Evolutionary conservation across 1,139 yeast genomes (phyloP).

Genomic region (Kurtzmaniella quercitrusa): DNA sequence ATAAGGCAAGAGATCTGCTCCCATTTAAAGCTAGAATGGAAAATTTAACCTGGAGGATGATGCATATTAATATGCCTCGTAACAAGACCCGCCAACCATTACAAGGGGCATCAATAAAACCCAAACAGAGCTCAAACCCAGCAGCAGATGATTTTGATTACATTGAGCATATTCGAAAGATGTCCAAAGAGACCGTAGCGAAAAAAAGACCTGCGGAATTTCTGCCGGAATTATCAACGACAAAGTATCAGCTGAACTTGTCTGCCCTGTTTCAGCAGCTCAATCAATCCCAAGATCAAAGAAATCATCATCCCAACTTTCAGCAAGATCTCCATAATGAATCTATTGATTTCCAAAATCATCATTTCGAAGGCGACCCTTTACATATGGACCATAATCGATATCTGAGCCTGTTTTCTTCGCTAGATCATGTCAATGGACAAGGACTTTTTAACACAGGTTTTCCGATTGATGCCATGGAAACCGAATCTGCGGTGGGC

Average conservation of each 20-base stretch:
- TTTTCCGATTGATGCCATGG: neutral
- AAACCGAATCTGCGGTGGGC: slow-evolving; percentile 1
- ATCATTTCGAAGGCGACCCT: neutral
- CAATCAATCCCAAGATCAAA: neutral
- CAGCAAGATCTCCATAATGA: neutral
- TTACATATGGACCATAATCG: neutral
- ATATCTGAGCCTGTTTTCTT: slow-evolving; percentile 1
- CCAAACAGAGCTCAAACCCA: slow-evolving; percentile 23
- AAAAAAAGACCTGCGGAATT: slow-evolving; percentile 34
- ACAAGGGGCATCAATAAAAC: slow-evolving; percentile 6
- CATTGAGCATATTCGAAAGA: slow-evolving; percentile 60
- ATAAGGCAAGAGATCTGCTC: slow-evolving; percentile 70
- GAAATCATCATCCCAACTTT: neutral
- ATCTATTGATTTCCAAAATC: neutral
- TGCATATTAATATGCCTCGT: slow-evolving; percentile 47
- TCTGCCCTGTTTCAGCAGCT: slow-evolving; percentile 1
- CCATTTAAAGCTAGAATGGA: slow-evolving; percentile 77
- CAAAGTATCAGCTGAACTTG: neutral
- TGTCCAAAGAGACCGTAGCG: slow-evolving; percentile 37
- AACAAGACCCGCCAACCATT: neutral
- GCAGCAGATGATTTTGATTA: slow-evolving; percentile 59
- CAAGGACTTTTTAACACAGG: neutral
- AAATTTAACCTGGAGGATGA: slow-evolving; percentile 82
- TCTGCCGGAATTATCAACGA: slow-evolving; percentile 21
- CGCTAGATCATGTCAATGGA: neutral